A percentile compares a stretch with the other conserved stretches of the same genome.
phyloP scores from a whole-genome alignment of 441 rosid species.

The Populus hybrid region DNA sequence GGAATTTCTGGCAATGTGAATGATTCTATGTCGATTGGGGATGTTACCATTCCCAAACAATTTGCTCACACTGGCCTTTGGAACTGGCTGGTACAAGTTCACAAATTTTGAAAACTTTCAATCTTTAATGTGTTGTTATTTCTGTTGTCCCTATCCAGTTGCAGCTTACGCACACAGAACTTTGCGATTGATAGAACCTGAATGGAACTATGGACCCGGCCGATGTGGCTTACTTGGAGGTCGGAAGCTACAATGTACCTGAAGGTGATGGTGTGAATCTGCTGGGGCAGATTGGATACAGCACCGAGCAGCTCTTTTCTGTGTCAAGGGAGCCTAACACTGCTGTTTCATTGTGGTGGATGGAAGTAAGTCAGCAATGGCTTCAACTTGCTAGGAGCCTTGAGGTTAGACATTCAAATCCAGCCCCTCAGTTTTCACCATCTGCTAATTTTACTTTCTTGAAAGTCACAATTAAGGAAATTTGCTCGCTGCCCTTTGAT shows the following conservation, averaged over 20 bases:
- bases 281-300: conserved; percentile 39
- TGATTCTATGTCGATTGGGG: conserved; percentile 48
- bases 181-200: conserved; percentile 33
- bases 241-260: conserved; percentile 39
- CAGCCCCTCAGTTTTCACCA: background rate
- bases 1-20: conserved; percentile 49
- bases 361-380: conserved; percentile 22
- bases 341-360: conserved; percentile 35
- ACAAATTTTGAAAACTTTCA: background rate
- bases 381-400: conserved; percentile 29
- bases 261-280: conserved; percentile 29
- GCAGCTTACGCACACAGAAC: background rate
- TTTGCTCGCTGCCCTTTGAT: background rate
- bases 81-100: conserved; percentile 18
- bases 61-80: conserved; percentile 43
- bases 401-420: conserved; percentile 14
- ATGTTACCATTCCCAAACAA: conserved; percentile 49
- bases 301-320: conserved; percentile 35
- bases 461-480: background rate
- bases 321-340: conserved; percentile 24
- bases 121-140: background rate
- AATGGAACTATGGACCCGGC: conserved; percentile 16
- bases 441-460: background rate
- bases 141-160: background rate
- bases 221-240: conserved; percentile 30